These are phyloP conservation scores for Chloranthus sessilifolius DNA, from an alignment of 164 flowering plant genomes.

Conservation along the genomic window DNA sequence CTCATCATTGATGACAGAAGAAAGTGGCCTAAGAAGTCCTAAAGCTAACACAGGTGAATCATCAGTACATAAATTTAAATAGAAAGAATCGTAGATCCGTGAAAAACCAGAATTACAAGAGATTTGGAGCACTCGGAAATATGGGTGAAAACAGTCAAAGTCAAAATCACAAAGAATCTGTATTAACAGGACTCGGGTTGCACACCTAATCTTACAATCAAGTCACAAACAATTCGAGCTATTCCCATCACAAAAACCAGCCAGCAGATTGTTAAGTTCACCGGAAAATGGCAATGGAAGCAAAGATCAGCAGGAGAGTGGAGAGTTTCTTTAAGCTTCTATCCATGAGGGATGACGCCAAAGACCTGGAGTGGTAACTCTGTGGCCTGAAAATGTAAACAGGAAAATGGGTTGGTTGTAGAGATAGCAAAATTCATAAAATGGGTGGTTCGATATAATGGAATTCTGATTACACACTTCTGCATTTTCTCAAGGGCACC, in stretches of 20 bases:
- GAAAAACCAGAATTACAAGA: slow-evolving; percentile 7
- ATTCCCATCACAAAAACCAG: neutral
- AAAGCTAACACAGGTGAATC: slow-evolving; percentile 3
- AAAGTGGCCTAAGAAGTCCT: slow-evolving; percentile 1
- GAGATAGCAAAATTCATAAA: too few species aligned
- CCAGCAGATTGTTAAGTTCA: slow-evolving; percentile 1
- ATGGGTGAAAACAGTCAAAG: neutral
- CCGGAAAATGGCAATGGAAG: slow-evolving; percentile 1
- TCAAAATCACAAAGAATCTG: slow-evolving; percentile 2
- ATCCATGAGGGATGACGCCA: slow-evolving; percentile 23
- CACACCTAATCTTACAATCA: slow-evolving; percentile 7
- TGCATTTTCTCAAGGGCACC: slow-evolving; percentile 58
- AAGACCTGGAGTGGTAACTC: slow-evolving; percentile 24
- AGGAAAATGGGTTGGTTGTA: too few species aligned
- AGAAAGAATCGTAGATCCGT: slow-evolving; percentile 3
- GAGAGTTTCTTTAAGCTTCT: neutral
- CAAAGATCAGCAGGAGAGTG: slow-evolving; percentile 2
- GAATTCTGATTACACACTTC: too few species aligned
- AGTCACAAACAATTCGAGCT: neutral
- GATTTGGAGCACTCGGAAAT: neutral
- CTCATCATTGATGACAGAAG: neutral
- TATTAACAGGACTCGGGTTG: slow-evolving; percentile 2
- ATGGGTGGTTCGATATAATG: too few species aligned
- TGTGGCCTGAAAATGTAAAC: slow-evolving; percentile 42
- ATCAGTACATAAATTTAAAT: neutral